These are phyloP conservation scores for Hirschfeldia incana DNA, from an alignment of 345 rosid species.

Conservation along the genomic window DNA sequence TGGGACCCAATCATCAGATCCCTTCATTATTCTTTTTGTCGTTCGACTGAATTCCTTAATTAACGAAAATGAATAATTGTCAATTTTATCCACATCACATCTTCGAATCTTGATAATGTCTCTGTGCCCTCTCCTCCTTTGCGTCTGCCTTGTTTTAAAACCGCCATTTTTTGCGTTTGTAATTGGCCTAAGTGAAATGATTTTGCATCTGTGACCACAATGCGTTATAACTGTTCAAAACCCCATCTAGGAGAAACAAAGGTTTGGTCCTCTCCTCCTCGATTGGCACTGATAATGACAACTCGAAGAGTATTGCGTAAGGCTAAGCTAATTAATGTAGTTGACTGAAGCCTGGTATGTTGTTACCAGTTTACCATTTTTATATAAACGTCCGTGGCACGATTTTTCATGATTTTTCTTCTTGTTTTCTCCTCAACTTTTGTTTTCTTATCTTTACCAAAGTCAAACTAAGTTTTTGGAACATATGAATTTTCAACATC, in stretches of 20 bases:
- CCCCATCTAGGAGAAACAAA: conserved; percentile 7
- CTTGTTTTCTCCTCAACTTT: background rate
- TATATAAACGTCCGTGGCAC: conserved; percentile 19
- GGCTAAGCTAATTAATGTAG: conserved; percentile 20
- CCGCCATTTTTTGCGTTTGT: background rate
- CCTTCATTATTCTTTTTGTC: conserved; percentile 38
- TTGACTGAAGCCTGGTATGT: conserved; percentile 17
- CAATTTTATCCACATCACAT: conserved; percentile 28
- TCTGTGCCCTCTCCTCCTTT: conserved; percentile 6
- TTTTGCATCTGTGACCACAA: background rate
- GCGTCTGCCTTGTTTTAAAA: background rate
- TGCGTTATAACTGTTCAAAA: conserved; percentile 1
- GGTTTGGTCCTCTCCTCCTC: conserved; percentile 16
- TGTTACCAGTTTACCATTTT: conserved; percentile 20
- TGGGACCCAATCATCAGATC: conserved; percentile 15
- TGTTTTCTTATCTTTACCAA: background rate
- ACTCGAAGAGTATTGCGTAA: conserved; percentile 21
- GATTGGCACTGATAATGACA: conserved; percentile 27
- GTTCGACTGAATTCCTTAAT: conserved; percentile 11
- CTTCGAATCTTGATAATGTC: conserved; percentile 19
- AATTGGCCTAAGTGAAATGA: background rate
- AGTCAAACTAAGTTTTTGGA: conserved; percentile 6
- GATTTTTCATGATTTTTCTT: background rate
- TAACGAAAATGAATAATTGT: conserved; percentile 16
- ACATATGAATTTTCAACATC: background rate